Evolutionary conservation across 2,329 filamentous ascomycete species (phyloP).

Genomic region (Aspergillus novoparasiticus): DNA sequence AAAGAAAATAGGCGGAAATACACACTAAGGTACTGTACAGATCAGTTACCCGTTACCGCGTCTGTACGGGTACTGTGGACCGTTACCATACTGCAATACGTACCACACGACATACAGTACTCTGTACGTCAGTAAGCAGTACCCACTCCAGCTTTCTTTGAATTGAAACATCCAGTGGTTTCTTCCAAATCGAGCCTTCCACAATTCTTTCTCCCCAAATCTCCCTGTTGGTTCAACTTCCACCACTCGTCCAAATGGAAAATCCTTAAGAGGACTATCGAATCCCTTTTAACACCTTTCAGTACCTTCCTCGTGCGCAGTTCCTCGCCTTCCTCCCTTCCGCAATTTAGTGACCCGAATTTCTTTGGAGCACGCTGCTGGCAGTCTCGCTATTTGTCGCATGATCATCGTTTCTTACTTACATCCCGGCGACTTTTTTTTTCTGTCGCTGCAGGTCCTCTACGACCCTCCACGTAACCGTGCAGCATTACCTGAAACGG

Average conservation of each 20-base stretch:
- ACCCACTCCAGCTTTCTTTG: conserved; percentile 27
- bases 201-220: conserved; percentile 23
- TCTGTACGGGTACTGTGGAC: conserved; percentile 12
- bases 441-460: conserved; percentile 25
- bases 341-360: conserved; percentile 13
- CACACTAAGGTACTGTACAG: not conserved
- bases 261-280: conserved; percentile 7
- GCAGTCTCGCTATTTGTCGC: conserved; percentile 20
- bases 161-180: conserved; percentile 30
- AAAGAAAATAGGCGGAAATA: not conserved
- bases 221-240: conserved; percentile 6
- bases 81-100: conserved; percentile 15
- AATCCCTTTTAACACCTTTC: conserved; percentile 2
- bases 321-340: conserved; percentile 6
- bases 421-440: conserved; percentile 25
- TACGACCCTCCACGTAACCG: conserved; percentile 39
- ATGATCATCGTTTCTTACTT: conserved; percentile 32
- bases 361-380: conserved; percentile 14
- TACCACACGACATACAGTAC: conserved; percentile 9
- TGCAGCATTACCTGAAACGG: conserved; percentile 34
- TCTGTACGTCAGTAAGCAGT: conserved; percentile 18
- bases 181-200: conserved; percentile 28
- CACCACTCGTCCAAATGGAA: conserved; percentile 6
- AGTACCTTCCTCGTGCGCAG: not conserved
- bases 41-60: not conserved